Base-by-base conservation (phyloP, 2,329 filamentous ascomycete genomes). In the Calonectria pseudoturangicola region DNA sequence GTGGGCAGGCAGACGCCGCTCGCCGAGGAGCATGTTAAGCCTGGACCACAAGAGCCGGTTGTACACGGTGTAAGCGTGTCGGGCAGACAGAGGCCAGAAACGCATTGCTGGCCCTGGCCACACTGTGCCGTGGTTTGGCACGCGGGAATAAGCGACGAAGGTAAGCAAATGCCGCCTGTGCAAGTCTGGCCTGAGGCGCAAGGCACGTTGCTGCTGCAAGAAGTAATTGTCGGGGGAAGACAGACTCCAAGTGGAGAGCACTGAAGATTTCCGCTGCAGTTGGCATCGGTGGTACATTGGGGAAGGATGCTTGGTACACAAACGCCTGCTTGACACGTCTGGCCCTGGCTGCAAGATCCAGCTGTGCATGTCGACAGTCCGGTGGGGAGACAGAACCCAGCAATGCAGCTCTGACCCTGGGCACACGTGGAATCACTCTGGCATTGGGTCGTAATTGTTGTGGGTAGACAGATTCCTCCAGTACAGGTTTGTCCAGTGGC, bases 401-500 rank as follows among this genome's bases (percentile, higher is more conserved):
- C 62, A 21, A 48, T 3, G 27, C 16, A 47, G 12, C 21, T 39
- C 15, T 58, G n/a, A 3, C 54, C 54, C n/a, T 39, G 33, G 13
- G 54, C 12, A 41, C 54, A 58, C 15, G 54, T 27, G 7, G 30
- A 25, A 18, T 58, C 54, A 10, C 54, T 58, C 54, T 58, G 54
- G 12, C 54, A 58, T 13, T 58, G 54, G 5, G 54, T 25, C 12
- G 54, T 58, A 13, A 58, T 58, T 41, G 33, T 2, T n/a, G 54
- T 18, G 25, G 67, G 67, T 1, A 70, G n/a, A 33, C 68, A 70
- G 4, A 70, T 18, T 2, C 68, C 68, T 18, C 27, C 21, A 18
- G 50, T 62, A 18, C 69, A 71, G 27, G 39, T 62, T 27, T 65
- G 54, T 9, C 45, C n/a, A 25, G 36, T 43, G 47, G 18, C 10